These are phyloP conservation scores for Raphanus sativus DNA, from an alignment of 345 rosid species.

Conservation along the genomic window DNA sequence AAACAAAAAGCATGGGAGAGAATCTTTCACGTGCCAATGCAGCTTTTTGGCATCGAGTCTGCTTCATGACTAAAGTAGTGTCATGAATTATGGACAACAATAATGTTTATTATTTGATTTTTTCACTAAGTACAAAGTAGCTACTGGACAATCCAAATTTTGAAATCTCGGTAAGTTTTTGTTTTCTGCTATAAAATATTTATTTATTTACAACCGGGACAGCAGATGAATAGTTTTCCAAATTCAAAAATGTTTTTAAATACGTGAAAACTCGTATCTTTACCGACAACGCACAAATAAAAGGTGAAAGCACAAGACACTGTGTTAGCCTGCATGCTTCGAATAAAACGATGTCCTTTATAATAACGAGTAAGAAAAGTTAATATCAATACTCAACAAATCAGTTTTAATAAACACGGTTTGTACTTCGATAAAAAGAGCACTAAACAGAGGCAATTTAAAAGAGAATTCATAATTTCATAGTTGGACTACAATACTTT, in stretches of 20 bases:
- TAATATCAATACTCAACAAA: not conserved
- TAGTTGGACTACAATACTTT: conserved; percentile 1
- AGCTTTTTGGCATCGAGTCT: conserved; percentile 18
- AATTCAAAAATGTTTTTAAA: not conserved
- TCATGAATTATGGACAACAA: conserved; percentile 4
- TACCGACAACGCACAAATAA: conserved; percentile 30
- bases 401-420: not conserved
- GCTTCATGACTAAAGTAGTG: not conserved
- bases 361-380: not conserved
- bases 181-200: not conserved
- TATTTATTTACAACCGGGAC: not conserved
- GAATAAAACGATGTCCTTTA: conserved; percentile 5
- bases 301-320: conserved; percentile 21
- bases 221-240: not conserved
- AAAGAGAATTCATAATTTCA: conserved; percentile 21
- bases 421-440: not conserved
- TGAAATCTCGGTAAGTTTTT: not conserved
- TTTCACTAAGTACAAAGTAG: not conserved
- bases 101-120: not conserved
- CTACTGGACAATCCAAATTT: conserved; percentile 5
- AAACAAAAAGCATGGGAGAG: not conserved
- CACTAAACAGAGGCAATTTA: not conserved
- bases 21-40: conserved; percentile 29
- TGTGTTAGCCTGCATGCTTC: conserved; percentile 20
- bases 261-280: conserved; percentile 32